Evolutionary conservation across 108 stramenopile genomes (phyloP).

Genomic region (Asterionellopsis glacialis): DNA sequence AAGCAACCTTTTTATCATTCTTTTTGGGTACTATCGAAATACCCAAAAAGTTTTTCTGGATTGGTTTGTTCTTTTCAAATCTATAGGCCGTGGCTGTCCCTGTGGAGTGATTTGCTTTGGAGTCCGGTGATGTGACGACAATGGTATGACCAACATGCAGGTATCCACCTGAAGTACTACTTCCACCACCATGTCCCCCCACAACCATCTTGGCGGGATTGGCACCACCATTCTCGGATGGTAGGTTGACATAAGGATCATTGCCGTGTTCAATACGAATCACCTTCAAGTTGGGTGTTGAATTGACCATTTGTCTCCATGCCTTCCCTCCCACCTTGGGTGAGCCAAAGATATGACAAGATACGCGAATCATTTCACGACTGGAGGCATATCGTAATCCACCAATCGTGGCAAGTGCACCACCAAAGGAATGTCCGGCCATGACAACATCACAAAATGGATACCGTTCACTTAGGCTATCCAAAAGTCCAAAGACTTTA

Average conservation of each 20-base stretch:
- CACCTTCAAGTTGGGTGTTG: conserved; percentile 62
- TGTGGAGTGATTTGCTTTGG: neutral
- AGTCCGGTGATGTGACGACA: conserved; percentile 16
- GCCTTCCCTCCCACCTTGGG: conserved; percentile 61
- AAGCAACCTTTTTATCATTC: conserved; percentile 32
- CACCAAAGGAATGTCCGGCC: conserved; percentile 72
- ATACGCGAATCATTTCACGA: conserved; percentile 52
- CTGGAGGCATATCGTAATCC: conserved; percentile 52
- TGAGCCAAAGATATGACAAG: conserved; percentile 48
- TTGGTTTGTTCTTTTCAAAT: conserved; percentile 16
- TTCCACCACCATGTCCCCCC: conserved; percentile 26
- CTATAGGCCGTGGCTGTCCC: conserved; percentile 5
- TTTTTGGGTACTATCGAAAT: conserved; percentile 43
- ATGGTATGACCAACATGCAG: conserved; percentile 61
- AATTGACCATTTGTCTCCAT: conserved; percentile 57
- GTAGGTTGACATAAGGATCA: conserved; percentile 45
- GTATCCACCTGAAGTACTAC: neutral
- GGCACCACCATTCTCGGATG: neutral
- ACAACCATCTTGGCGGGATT: conserved; percentile 20
- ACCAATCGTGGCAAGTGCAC: conserved; percentile 57
- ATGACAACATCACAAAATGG: conserved; percentile 79
- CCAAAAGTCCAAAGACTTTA: conserved; percentile 46
- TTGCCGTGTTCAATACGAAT: conserved; percentile 53
- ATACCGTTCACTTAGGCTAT: conserved; percentile 54
- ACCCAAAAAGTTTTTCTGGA: conserved; percentile 21